Evolutionary conservation across 768 basidiomycete genomes (phyloP).

Genomic region (Naganishia kalamii): DNA sequence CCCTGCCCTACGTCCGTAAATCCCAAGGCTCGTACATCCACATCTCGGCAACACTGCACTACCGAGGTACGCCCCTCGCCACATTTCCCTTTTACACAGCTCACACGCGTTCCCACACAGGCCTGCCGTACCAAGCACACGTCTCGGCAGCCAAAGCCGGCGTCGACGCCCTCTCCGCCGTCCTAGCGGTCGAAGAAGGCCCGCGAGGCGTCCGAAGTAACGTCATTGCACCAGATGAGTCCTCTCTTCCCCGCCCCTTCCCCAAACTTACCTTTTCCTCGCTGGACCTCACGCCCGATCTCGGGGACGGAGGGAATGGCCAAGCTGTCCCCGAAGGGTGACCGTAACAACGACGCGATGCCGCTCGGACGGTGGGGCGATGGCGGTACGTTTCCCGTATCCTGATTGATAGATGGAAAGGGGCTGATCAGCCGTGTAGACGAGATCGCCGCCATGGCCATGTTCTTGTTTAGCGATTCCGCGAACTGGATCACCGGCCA

Average conservation of each 20-base stretch:
- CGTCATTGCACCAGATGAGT: constrained; percentile 47
- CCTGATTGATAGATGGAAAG: not conserved
- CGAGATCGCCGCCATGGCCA: constrained; percentile 64
- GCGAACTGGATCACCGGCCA: constrained; percentile 72
- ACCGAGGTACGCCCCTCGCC: constrained; percentile 55
- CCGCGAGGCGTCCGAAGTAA: constrained; percentile 86
- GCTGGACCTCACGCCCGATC: constrained; percentile 53
- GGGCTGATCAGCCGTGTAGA: constrained; percentile 27
- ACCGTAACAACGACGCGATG: constrained; percentile 27
- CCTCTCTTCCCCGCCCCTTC: not conserved
- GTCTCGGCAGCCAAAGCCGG: constrained; percentile 93
- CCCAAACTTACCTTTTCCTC: constrained; percentile 48
- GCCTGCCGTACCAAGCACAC: constrained; percentile 78
- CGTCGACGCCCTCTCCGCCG: constrained; percentile 78
- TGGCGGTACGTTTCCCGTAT: constrained; percentile 22
- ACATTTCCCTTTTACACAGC: not conserved
- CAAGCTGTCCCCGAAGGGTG: constrained; percentile 42
- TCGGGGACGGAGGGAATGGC: constrained; percentile 61
- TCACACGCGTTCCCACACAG: constrained; percentile 47
- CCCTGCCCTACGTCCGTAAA: constrained; percentile 63
- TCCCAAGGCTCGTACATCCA: constrained; percentile 77
- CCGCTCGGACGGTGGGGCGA: constrained; percentile 35
- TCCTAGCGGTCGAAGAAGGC: constrained; percentile 87
- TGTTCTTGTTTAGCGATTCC: constrained; percentile 77
- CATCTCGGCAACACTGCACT: constrained; percentile 83